These are phyloP conservation scores for Fusarium brachygibbosum DNA, from an alignment of 2,329 filamentous ascomycete genomes.

Conservation along the genomic window DNA sequence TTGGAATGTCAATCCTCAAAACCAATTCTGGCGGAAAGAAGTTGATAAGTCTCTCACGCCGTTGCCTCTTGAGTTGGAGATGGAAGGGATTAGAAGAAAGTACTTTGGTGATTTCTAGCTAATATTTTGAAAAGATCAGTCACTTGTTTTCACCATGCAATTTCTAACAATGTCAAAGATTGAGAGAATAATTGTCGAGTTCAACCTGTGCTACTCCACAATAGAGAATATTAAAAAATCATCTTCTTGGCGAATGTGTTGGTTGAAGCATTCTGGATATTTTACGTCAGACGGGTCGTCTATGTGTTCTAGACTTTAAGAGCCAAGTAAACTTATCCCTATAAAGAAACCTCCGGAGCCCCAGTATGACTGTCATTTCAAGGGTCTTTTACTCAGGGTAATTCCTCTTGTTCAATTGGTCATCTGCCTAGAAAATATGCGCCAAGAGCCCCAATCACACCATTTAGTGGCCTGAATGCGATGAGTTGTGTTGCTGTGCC, in stretches of 20 bases:
- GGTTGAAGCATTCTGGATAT: neutral
- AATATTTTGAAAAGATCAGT: too few relatives aligned
- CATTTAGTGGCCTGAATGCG: fast-evolving
- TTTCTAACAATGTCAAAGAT: too few relatives aligned
- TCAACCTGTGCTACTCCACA: too few relatives aligned
- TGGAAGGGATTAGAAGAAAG: conserved; percentile 61
- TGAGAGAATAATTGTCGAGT: too few relatives aligned
- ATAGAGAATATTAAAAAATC: too few relatives aligned
- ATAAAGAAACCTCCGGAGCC: neutral
- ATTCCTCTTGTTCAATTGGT: neutral
- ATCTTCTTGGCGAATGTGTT: neutral
- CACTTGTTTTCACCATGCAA: too few relatives aligned
- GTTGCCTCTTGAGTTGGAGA: neutral
- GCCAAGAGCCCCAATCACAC: neutral
- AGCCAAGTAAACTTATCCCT: neutral
- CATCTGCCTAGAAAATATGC: fast-evolving
- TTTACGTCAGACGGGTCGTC: neutral
- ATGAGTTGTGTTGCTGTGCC: neutral
- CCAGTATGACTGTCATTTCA: neutral
- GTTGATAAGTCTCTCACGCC: neutral
- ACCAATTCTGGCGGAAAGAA: neutral
- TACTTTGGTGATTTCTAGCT: conserved; percentile 62
- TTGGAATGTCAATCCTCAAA: neutral
- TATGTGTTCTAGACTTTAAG: neutral
- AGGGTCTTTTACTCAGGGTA: neutral